phyloP scores from a whole-genome alignment of 371 early-diverging fungal genomes.

The Apophysomyces ossiformis region DNA sequence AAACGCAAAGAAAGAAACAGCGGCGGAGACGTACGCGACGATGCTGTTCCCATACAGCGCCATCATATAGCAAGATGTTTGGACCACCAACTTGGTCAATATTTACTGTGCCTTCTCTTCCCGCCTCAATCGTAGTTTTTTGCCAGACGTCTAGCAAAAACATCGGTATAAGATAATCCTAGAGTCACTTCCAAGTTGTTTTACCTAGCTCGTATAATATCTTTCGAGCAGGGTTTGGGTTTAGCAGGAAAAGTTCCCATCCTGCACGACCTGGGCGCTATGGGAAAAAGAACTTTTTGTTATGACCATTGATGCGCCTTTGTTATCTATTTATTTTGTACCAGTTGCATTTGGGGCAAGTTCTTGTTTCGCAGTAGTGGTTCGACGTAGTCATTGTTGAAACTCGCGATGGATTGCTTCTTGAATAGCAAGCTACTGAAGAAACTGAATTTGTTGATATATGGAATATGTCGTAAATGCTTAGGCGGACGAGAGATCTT shows the following conservation, averaged over 20 bases:
- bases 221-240: not conserved
- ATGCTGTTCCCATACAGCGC: constrained; percentile 1
- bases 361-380: not conserved
- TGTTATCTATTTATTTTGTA: not conserved
- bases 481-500: constrained; percentile 20
- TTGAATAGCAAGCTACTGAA: constrained; percentile 1
- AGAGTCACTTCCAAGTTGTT: too few species aligned
- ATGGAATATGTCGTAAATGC: constrained; percentile 20
- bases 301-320: not conserved
- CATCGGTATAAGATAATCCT: not conserved
- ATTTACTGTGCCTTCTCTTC: constrained; percentile 1
- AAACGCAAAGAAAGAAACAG: not conserved
- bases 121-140: constrained; percentile 1
- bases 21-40: not conserved
- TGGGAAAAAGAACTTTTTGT: not conserved
- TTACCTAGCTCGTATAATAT: not conserved
- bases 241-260: not conserved
- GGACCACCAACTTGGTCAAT: constrained; percentile 2
- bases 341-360: constrained; percentile 1
- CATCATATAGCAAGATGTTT: not conserved
- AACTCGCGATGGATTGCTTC: not conserved
- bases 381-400: not conserved
- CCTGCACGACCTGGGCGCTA: constrained; percentile 5
- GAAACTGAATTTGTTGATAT: constrained; percentile 4
- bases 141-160: not conserved